A percentile compares a stretch with the other conserved stretches of the same genome.
These are phyloP conservation scores for Psilocybe sp. DNA, from an alignment of 768 basidiomycete species.

Conservation along the genomic window DNA sequence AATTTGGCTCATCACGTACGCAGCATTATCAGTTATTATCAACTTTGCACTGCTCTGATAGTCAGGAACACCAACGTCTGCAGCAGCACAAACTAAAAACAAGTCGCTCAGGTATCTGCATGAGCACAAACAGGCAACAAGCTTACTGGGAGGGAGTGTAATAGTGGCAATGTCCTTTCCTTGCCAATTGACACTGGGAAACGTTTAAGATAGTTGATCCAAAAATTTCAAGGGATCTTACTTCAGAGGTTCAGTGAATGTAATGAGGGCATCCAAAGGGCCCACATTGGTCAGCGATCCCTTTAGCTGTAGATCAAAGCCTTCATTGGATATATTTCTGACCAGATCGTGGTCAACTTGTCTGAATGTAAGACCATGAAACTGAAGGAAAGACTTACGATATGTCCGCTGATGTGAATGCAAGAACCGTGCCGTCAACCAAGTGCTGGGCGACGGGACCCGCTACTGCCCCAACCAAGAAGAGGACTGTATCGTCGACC, in stretches of 20 bases:
- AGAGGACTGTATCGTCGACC: constrained; percentile 63
- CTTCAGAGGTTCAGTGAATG: constrained; percentile 61
- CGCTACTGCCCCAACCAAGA: constrained; percentile 70
- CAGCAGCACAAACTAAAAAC: constrained; percentile 58
- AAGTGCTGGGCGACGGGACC: constrained; percentile 64
- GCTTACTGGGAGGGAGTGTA: constrained; percentile 53
- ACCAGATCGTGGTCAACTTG: neutral
- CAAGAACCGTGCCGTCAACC: constrained; percentile 52
- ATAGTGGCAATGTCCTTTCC: constrained; percentile 63
- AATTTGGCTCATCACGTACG: constrained; percentile 30
- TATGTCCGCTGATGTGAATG: constrained; percentile 59
- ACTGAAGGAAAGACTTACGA: constrained; percentile 31
- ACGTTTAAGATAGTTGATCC: neutral
- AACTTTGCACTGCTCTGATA: constrained; percentile 51
- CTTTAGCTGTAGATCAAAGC: constrained; percentile 58
- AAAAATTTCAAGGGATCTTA: constrained; percentile 24
- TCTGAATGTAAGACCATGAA: neutral
- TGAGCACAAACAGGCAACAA: neutral
- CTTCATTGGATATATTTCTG: constrained; percentile 54
- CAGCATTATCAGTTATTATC: constrained; percentile 49
- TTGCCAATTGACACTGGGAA: constrained; percentile 56
- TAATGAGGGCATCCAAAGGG: constrained; percentile 67
- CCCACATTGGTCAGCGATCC: constrained; percentile 63
- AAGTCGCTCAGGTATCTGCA: neutral
- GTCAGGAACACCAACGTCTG: constrained; percentile 64